A percentile compares a stretch with the other conserved stretches of the same genome.
Evolutionary conservation across 345 rosid genomes (phyloP).

Genomic region (Gossypium sturtianum): DNA sequence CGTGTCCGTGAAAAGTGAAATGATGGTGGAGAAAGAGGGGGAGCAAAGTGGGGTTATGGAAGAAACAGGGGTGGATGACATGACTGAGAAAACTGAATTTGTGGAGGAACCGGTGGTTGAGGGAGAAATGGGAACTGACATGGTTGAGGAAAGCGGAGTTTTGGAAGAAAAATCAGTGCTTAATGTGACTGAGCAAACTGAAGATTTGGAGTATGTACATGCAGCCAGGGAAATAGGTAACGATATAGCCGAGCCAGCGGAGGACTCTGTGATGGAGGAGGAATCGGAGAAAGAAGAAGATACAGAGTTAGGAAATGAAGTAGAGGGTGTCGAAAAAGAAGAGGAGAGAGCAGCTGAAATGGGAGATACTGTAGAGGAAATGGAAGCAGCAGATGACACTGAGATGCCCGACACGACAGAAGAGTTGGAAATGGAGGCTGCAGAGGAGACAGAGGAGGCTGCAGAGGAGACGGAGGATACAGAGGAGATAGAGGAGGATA

Average conservation of each 20-base stretch:
- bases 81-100: conserved; percentile 7
- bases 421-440: conserved; percentile 24
- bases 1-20: conserved; percentile 18
- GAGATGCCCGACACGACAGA: conserved; percentile 24
- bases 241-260: conserved; percentile 16
- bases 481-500: conserved; percentile 45
- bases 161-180: background rate
- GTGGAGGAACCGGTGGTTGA: background rate
- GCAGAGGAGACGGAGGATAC: conserved; percentile 35
- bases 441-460: conserved; percentile 27
- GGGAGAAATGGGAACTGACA: conserved; percentile 21
- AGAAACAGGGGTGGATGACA: background rate
- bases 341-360: conserved; percentile 19
- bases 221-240: conserved; percentile 9
- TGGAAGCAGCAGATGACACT: conserved; percentile 26
- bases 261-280: conserved; percentile 21
- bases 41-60: conserved; percentile 18
- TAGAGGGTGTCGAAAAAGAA: conserved; percentile 25
- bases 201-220: conserved; percentile 17
- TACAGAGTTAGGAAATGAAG: conserved; percentile 20
- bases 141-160: conserved; percentile 18
- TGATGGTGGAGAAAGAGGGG: conserved; percentile 21
- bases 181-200: conserved; percentile 21
- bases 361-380: conserved; percentile 29
- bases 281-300: conserved; percentile 23